These are phyloP conservation scores for Barnettozyma californica DNA, from an alignment of 805 yeast genomes.

Conservation along the genomic window DNA sequence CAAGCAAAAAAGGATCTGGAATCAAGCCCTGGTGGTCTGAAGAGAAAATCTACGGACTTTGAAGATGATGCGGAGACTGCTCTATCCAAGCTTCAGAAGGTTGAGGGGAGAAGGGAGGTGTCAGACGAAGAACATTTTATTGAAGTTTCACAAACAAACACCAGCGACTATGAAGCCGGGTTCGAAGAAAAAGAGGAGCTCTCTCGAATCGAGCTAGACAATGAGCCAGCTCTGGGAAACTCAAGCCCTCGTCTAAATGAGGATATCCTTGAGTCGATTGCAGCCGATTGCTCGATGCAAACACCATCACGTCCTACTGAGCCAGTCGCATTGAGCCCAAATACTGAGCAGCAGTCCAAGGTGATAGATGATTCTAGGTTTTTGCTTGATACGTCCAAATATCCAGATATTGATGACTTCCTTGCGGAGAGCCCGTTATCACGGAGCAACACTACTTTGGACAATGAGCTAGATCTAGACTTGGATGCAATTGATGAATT, in stretches of 20 bases:
- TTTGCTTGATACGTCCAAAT: slow-evolving; percentile 16
- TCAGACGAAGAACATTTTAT: slow-evolving; percentile 2
- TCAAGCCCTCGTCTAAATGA: neutral
- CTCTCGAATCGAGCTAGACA: slow-evolving; percentile 21
- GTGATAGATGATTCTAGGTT: slow-evolving; percentile 16
- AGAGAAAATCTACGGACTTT: slow-evolving; percentile 10
- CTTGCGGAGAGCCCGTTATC: slow-evolving; percentile 17
- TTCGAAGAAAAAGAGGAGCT: slow-evolving; percentile 24
- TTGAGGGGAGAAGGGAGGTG: neutral
- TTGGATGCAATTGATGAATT: slow-evolving; percentile 11
- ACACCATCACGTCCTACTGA: slow-evolving; percentile 30
- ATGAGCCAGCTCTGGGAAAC: slow-evolving; percentile 6
- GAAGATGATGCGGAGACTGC: slow-evolving; percentile 2
- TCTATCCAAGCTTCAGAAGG: slow-evolving; percentile 4
- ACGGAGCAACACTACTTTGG: slow-evolving; percentile 8
- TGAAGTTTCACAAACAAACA: slow-evolving; percentile 10
- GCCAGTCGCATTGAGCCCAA: slow-evolving; percentile 27
- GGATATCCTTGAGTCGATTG: neutral
- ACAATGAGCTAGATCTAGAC: slow-evolving; percentile 1
- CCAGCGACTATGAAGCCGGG: slow-evolving; percentile 24
- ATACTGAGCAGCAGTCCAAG: slow-evolving; percentile 26
- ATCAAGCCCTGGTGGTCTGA: slow-evolving; percentile 1
- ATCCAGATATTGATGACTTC: slow-evolving; percentile 19
- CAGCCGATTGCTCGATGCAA: neutral
- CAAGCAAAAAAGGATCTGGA: neutral